Evolutionary conservation across 495 filamentous ascomycete genomes (phyloP), one percentile per base, ranked within the genome.

Genomic region (Penicillium alfredii): DNA sequence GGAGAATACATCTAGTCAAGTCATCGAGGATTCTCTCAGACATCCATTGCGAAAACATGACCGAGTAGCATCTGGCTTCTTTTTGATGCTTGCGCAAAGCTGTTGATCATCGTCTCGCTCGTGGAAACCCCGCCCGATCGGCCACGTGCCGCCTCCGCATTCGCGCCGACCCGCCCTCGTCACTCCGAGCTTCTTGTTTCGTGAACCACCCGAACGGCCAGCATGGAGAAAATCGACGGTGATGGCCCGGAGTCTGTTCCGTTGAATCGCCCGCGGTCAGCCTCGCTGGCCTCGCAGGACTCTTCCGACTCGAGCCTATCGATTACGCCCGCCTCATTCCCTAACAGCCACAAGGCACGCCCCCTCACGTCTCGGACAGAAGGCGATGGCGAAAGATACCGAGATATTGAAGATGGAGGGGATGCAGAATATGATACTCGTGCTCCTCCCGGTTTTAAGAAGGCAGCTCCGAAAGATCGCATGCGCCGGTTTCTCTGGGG

Each of bases 401-500:
- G 58, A 4, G 64, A 68, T 47, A 43, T 64, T 13, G 64, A 68
- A 39, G 60, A 66, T 34, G 60, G 59, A 18, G 38, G 11, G 11
- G 57, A 62, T 6, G 16, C 38, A 4, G 47, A 36, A 7, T 18
- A 33, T 0, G 53, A 56, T n/a, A n/a, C n/a, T n/a, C n/a, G n/a
- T n/a, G n/a, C n/a, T n/a, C n/a, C n/a, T n/a, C n/a, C n/a, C n/a
- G n/a, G n/a, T n/a, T n/a, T n/a, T n/a, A 56, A 53, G 20, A 33
- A 42, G 14, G 24, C 40, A 7, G 15, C 53, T 2, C 54, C 62
- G 8, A 40, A 48, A 17, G 54, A 30, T 38, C 56, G 73, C 38
- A 66, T 78, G 32, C 75, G 80, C 45, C 70, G 77, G 33, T 56
- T 81, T 18, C 56, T 96, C 24, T 86, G 86, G 64, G 64, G 84